Evolutionary conservation across 371 early-diverging fungal species (phyloP).

Genomic region (Conidiobolus incongruus): DNA sequence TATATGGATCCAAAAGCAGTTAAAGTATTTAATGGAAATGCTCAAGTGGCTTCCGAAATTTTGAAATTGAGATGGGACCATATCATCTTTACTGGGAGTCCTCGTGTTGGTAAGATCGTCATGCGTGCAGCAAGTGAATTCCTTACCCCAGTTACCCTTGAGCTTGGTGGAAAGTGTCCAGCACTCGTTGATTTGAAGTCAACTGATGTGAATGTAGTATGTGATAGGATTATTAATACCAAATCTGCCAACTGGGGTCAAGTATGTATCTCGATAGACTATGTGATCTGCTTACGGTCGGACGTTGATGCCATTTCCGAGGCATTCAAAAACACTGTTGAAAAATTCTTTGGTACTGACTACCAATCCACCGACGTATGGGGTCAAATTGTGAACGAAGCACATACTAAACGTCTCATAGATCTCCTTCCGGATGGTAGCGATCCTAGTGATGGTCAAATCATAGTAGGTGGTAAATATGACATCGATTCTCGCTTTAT

Average conservation of each 20-base stretch:
- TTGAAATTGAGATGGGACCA: slow-evolving; percentile 55
- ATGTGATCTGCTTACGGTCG: slow-evolving; percentile 50
- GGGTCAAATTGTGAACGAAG: slow-evolving; percentile 40
- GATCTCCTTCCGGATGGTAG: slow-evolving; percentile 20
- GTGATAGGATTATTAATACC: slow-evolving; percentile 59
- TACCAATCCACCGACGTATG: slow-evolving; percentile 24
- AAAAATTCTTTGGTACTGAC: slow-evolving; percentile 22
- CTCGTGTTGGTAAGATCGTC: slow-evolving; percentile 53
- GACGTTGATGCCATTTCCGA: too few relatives aligned
- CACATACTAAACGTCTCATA: slow-evolving; percentile 46
- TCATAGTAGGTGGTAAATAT: slow-evolving; percentile 26
- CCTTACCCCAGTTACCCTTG: slow-evolving; percentile 58
- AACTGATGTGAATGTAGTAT: slow-evolving; percentile 27
- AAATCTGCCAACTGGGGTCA: slow-evolving; percentile 62
- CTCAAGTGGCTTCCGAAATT: slow-evolving; percentile 38
- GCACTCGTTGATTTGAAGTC: slow-evolving; percentile 38
- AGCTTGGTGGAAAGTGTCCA: slow-evolving; percentile 79
- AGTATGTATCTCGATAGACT: slow-evolving; percentile 78
- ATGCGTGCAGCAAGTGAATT: slow-evolving; percentile 53
- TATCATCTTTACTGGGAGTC: slow-evolving; percentile 81
- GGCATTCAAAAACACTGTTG: slow-evolving; percentile 14
- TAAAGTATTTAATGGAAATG: slow-evolving; percentile 52
- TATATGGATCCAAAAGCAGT: slow-evolving; percentile 47
- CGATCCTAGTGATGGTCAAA: slow-evolving; percentile 14
- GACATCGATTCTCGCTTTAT: slow-evolving; percentile 32